Evolutionary conservation across 306 rosid species (phyloP).

Genomic region (Quercus agrifolia): DNA sequence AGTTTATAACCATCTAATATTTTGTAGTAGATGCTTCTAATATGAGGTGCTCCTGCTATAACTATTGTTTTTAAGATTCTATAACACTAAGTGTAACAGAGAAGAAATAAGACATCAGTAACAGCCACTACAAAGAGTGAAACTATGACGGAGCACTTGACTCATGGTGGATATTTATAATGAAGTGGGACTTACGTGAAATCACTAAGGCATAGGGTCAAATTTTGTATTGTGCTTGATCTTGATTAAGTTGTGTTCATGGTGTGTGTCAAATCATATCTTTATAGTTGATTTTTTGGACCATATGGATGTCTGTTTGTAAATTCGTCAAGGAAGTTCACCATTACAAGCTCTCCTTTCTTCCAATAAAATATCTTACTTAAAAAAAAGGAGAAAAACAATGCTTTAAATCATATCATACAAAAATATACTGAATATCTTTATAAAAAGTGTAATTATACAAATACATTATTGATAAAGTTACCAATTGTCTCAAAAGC

Average conservation of each 20-base stretch:
- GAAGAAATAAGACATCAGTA: background rate
- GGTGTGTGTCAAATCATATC: background rate
- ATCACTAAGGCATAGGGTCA: background rate
- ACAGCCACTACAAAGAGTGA: background rate
- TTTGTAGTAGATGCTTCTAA: background rate
- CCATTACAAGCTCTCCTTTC: too few species aligned
- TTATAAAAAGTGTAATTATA: background rate
- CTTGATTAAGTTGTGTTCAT: background rate
- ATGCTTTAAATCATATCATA: too few species aligned
- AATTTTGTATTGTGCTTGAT: background rate
- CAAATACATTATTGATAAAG: background rate
- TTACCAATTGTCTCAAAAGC: too few species aligned
- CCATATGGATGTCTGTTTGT: too few species aligned
- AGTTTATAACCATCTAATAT: background rate
- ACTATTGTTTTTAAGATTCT: background rate
- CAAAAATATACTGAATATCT: background rate
- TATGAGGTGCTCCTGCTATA: background rate
- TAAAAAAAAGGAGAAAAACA: too few species aligned
- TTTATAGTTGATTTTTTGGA: too few species aligned
- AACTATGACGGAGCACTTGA: background rate
- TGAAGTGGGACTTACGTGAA: background rate
- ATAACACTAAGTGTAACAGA: background rate
- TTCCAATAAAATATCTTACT: too few species aligned
- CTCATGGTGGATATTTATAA: background rate
- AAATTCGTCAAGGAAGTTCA: too few species aligned